Evolutionary conservation across 2,329 filamentous ascomycete species (phyloP).

Genomic region (Pseudogymnoascus sp.): DNA sequence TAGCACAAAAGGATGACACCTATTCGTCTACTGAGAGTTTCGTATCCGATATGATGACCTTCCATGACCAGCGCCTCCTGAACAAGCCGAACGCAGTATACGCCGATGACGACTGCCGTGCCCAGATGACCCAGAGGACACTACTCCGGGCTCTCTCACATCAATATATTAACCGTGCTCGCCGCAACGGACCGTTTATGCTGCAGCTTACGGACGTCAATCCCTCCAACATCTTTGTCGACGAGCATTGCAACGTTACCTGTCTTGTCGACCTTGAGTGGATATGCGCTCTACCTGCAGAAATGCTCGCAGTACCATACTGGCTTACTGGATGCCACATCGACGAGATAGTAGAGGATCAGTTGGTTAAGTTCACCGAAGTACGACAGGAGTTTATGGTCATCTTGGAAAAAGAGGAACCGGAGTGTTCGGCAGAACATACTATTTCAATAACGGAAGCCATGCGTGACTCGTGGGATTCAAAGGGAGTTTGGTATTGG

Average conservation of each 20-base stretch:
- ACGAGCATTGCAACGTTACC: constrained; percentile 31
- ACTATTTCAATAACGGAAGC: constrained; percentile 18
- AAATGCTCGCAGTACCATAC: constrained; percentile 26
- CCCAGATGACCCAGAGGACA: too few relatives aligned
- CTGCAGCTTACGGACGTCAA: constrained; percentile 30
- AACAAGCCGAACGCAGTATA: too few relatives aligned
- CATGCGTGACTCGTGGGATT: constrained; percentile 25
- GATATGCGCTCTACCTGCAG: constrained; percentile 28
- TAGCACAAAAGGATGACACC: too few relatives aligned
- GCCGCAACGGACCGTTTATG: constrained; percentile 25
- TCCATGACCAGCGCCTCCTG: neutral
- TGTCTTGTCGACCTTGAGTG: constrained; percentile 32
- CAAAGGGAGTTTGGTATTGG: constrained; percentile 27
- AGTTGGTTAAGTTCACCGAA: constrained; percentile 18
- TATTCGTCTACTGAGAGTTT: too few relatives aligned
- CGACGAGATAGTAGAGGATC: constrained; percentile 18
- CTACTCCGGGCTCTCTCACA: constrained; percentile 25
- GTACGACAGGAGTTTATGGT: constrained; percentile 22
- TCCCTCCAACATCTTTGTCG: constrained; percentile 31
- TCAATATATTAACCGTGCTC: constrained; percentile 23
- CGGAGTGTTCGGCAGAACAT: constrained; percentile 13
- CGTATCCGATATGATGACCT: too few relatives aligned
- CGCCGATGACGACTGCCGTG: too few relatives aligned
- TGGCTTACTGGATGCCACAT: constrained; percentile 27
- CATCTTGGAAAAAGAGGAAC: constrained; percentile 22